phyloP scores from a whole-genome alignment of 441 rosid species.

The Bocquillonia castaneifolia region DNA sequence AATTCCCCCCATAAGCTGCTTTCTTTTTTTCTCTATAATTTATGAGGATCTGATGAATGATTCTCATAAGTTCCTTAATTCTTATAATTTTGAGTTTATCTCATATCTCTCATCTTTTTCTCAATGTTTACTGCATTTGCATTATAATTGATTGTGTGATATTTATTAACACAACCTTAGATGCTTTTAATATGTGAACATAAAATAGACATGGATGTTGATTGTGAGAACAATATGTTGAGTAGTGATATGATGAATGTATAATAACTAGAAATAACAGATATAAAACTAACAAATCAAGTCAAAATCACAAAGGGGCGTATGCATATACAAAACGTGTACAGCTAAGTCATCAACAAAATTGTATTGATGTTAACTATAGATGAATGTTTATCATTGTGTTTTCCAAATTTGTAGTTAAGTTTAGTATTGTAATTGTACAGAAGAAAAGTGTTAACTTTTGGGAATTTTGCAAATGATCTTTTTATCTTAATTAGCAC shows the following conservation, averaged over 20 bases:
- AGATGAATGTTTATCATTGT: neutral
- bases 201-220: neutral
- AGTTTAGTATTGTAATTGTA: neutral
- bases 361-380: neutral
- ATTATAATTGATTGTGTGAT: neutral
- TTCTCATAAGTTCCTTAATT: neutral
- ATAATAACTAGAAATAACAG: neutral
- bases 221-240: neutral
- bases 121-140: neutral
- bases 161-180: neutral
- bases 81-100: neutral
- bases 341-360: neutral
- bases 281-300: neutral
- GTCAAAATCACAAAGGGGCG: neutral
- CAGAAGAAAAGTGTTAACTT: neutral
- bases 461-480: neutral
- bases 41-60: neutral
- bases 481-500: neutral
- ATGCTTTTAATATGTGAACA: neutral
- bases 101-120: neutral
- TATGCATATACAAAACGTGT: neutral
- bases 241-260: neutral
- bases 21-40: neutral
- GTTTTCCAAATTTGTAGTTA: neutral
- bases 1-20: slow-evolving; percentile 15